Evolutionary conservation across 2,329 filamentous ascomycete species (phyloP).

Genomic region (Aspergillus pseudoviridinutans): DNA sequence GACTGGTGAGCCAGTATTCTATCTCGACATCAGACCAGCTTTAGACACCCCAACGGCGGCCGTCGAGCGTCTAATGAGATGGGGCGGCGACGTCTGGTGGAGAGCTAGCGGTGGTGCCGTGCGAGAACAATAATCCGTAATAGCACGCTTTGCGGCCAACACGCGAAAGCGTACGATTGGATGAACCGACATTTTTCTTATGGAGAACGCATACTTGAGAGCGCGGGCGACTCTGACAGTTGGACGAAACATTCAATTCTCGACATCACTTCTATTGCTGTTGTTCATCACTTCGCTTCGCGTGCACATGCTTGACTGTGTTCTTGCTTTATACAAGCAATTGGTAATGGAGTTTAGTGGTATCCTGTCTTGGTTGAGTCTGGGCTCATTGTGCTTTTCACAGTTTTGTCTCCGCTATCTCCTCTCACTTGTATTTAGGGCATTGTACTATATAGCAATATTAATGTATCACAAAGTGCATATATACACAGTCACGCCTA

Average conservation of each 20-base stretch:
- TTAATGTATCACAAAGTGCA: neutral
- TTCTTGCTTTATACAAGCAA: neutral
- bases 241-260: neutral
- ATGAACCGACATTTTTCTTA: neutral
- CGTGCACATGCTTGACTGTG: neutral
- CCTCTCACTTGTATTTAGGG: neutral
- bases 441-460: neutral
- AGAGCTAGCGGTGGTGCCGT: conserved; percentile 71
- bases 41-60: conserved; percentile 75
- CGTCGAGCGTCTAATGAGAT: conserved; percentile 77
- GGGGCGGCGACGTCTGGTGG: conserved; percentile 95
- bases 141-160: neutral
- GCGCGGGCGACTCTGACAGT: conserved; percentile 21
- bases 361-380: neutral
- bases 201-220: conserved; percentile 2
- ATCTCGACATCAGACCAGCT: conserved; percentile 87
- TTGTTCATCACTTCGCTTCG: neutral
- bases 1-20: conserved; percentile 90
- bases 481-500: neutral
- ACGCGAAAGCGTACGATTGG: neutral
- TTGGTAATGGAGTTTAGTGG: neutral
- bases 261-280: neutral
- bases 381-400: neutral
- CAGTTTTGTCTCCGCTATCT: neutral
- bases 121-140: conserved; percentile 17